Evolutionary conservation across 2,329 filamentous ascomycete genomes (phyloP).

Genomic region (Stagonosporopsis cucurbitacearum): DNA sequence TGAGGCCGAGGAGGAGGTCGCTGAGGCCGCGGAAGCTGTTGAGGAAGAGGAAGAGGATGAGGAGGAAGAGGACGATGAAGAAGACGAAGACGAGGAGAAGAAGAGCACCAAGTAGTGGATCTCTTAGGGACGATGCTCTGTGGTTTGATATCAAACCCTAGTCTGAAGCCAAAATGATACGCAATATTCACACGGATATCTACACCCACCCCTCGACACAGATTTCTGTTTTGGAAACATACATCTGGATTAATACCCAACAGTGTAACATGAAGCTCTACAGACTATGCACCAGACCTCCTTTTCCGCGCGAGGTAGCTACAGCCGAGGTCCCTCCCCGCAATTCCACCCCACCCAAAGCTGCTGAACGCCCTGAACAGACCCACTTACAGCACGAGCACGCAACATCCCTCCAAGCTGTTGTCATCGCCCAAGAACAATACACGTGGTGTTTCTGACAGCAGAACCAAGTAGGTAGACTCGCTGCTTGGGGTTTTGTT

Average conservation of each 20-base stretch:
- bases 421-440: conserved; percentile 4
- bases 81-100: conserved; percentile 30
- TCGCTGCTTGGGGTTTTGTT: too few relatives aligned
- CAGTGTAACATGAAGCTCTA: too few relatives aligned
- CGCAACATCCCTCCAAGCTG: conserved; percentile 6
- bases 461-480: neutral
- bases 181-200: neutral
- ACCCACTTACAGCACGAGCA: conserved; percentile 14
- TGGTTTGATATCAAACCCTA: neutral
- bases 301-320: neutral
- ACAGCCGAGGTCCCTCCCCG: conserved; percentile 16
- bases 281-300: too few relatives aligned
- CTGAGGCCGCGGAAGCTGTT: conserved; percentile 39
- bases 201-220: too few relatives aligned
- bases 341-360: conserved; percentile 15
- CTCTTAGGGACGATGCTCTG: neutral
- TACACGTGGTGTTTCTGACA: neutral
- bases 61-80: conserved; percentile 32
- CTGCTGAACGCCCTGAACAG: conserved; percentile 9
- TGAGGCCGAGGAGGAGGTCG: conserved; percentile 43
- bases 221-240: too few relatives aligned
- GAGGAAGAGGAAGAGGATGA: conserved; percentile 37
- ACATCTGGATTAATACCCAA: too few relatives aligned
- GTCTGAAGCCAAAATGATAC: conserved; percentile 10
- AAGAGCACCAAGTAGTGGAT: neutral